A percentile compares a stretch with the other conserved stretches of the same genome.
phyloP scores from a whole-genome alignment of 108 stramenopile species.

The Nitzschia sp. region DNA sequence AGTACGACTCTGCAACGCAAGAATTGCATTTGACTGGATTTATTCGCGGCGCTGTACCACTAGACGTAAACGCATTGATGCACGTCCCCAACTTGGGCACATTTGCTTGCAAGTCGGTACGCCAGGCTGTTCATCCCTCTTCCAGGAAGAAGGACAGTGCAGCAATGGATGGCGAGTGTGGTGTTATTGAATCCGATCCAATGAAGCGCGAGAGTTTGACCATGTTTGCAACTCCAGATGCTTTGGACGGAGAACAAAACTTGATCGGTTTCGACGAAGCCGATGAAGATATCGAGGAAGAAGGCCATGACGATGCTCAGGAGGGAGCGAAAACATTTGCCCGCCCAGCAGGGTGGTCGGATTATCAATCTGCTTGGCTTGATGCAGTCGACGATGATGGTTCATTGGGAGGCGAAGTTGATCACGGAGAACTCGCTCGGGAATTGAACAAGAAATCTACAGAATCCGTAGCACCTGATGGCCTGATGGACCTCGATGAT shows the following conservation, averaged over 20 bases:
- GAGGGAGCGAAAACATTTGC: slow-evolving; percentile 47
- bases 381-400: slow-evolving; percentile 82
- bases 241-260: slow-evolving; percentile 96
- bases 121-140: slow-evolving; percentile 33
- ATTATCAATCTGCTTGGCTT: slow-evolving; percentile 96
- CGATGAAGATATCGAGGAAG: slow-evolving; percentile 40
- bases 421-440: slow-evolving; percentile 78
- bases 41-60: slow-evolving; percentile 82
- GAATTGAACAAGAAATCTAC: slow-evolving; percentile 74
- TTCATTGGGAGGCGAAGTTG: slow-evolving; percentile 56
- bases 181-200: slow-evolving; percentile 42
- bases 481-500: slow-evolving; percentile 72
- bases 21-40: slow-evolving; percentile 86
- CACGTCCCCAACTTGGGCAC: slow-evolving; percentile 92
- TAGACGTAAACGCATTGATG: slow-evolving; percentile 80
- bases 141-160: slow-evolving; percentile 22
- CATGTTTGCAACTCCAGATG: slow-evolving; percentile 91
- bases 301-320: slow-evolving; percentile 47
- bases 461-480: slow-evolving; percentile 44
- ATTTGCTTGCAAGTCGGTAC: slow-evolving; percentile 64
- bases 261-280: slow-evolving; percentile 95
- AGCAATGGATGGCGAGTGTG: slow-evolving; percentile 34
- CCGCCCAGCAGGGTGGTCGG: slow-evolving; percentile 90
- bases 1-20: slow-evolving; percentile 49
- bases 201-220: slow-evolving; percentile 71